A percentile compares a stretch with the other conserved stretches of the same genome.
phyloP scores from a whole-genome alignment of 352 stramenopile genomes.

The Peronosclerospora sorghi region DNA sequence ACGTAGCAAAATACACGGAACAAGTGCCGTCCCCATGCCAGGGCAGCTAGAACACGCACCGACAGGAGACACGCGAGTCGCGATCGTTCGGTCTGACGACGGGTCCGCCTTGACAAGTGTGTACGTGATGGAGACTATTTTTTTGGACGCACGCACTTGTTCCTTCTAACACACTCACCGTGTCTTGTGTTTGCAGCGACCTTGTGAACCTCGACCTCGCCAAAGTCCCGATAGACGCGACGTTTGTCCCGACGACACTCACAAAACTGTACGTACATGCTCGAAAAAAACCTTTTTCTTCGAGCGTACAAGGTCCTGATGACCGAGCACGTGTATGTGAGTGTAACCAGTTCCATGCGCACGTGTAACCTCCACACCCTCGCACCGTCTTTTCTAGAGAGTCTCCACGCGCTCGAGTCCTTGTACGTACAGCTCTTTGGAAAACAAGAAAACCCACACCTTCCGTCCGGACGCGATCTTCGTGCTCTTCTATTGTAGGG shows the following conservation, averaged over 20 bases:
- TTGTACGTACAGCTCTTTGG: conserved; percentile 10
- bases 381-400: conserved; percentile 22
- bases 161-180: no score
- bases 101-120: conserved; percentile 12
- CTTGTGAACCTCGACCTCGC: conserved; percentile 26
- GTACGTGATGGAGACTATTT: conserved; percentile 8
- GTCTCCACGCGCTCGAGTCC: conserved; percentile 13
- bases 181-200: conserved; percentile 17
- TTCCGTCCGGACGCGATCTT: neutral
- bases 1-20: conserved; percentile 21
- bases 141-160: neutral
- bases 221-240: conserved; percentile 10
- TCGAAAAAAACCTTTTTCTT: neutral
- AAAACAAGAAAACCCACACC: neutral
- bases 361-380: conserved; percentile 24
- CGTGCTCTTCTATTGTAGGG: conserved; percentile 6
- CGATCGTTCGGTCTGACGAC: conserved; percentile 17
- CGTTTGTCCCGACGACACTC: conserved; percentile 23
- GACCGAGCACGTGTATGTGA: neutral
- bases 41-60: conserved; percentile 12
- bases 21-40: conserved; percentile 8
- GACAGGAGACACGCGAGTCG: conserved; percentile 9
- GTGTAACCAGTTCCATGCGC: conserved; percentile 10
- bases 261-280: conserved; percentile 16
- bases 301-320: neutral